Evolutionary conservation across 257 asterid species (phyloP), one percentile per base, ranked within the genome.

Genomic region (Orobanche coerulescens): DNA sequence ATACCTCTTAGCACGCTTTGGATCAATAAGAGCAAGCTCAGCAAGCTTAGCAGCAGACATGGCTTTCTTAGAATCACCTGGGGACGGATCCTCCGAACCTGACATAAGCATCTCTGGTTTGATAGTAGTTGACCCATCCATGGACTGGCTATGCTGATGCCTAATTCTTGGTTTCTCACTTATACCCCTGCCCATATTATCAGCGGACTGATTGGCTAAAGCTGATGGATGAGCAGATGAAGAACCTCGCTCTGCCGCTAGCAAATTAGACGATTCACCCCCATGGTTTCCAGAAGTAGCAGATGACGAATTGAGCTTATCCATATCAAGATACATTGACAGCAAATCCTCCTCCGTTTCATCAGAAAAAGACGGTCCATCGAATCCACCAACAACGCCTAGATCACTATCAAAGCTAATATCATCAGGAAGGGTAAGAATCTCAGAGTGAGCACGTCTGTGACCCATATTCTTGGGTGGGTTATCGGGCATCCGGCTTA

Each of bases 131-230:
- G 98, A 86, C 47, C 98, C 96, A 76, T 92, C 98, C 98, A 92
- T 88, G 54, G 98, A 92, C 76, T 92, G 98, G 78, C 98, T 92
- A 67, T 92, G 97, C 73, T 82, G 92, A 81, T 91, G 96, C 76
- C 97, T 82, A 66, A 79, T 79, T 73, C 95, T 83, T 1, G 94
- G 92, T 68, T 69, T 87, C 73, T 76, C 95, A 36, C 75, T 72
- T 2, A 71, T 62, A 63, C 69, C 68, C 10, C 63, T 58, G 13
- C 51, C 55, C 44, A 59, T 75, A 39, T 77, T 72, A 50, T 81
- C 82, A 31, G 74, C 66, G 52, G 75, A 68, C 6, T 65, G 67
- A 51, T 49, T 63, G 54, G 39, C 76, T 34, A 57, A 42, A 48
- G 80, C 68, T 13, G 49, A 26, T 44, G 74, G 63, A 16, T 63